These are phyloP conservation scores for Linum tenue DNA, from an alignment of 345 rosid genomes.

Conservation along the genomic window DNA sequence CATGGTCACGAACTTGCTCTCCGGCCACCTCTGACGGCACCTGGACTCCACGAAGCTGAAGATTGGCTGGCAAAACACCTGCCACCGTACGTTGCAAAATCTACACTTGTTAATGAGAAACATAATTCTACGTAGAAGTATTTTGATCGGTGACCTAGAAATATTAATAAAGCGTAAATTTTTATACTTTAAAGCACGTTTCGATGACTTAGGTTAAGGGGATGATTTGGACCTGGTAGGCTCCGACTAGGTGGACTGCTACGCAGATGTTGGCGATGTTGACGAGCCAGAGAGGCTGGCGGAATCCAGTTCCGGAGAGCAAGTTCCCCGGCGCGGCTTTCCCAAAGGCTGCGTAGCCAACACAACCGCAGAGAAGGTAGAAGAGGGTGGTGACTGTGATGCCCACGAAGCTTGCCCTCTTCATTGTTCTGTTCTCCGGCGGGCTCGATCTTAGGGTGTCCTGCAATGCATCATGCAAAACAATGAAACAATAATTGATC, in stretches of 20 bases:
- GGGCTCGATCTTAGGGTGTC: conserved; percentile 1
- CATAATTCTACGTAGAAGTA: too few relatives aligned
- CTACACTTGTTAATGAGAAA: too few relatives aligned
- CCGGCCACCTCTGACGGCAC: conserved; percentile 47
- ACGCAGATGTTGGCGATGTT: conserved; percentile 82
- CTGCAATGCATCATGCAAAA: too few relatives aligned
- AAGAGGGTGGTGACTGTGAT: conserved; percentile 54
- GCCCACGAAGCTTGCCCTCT: conserved; percentile 48
- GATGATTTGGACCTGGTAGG: conserved; percentile 53
- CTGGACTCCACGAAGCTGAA: conserved; percentile 50
- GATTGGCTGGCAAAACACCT: conserved; percentile 74
- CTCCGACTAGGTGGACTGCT: conserved; percentile 69
- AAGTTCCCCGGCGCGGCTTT: conserved; percentile 77
- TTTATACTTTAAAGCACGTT: too few relatives aligned
- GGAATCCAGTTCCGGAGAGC: conserved; percentile 81
- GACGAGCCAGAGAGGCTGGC: conserved; percentile 72
- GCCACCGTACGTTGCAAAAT: too few relatives aligned
- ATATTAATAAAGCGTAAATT: background rate
- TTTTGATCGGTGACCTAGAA: too few relatives aligned
- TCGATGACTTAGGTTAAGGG: background rate
- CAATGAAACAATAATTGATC: too few relatives aligned
- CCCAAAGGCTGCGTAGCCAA: conserved; percentile 88
- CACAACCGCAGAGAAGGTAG: conserved; percentile 61
- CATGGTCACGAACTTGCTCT: conserved; percentile 41
- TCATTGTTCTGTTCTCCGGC: conserved; percentile 1